Base-by-base conservation (phyloP, 2,329 filamentous ascomycete species). In the Scytalidium sp. region DNA sequence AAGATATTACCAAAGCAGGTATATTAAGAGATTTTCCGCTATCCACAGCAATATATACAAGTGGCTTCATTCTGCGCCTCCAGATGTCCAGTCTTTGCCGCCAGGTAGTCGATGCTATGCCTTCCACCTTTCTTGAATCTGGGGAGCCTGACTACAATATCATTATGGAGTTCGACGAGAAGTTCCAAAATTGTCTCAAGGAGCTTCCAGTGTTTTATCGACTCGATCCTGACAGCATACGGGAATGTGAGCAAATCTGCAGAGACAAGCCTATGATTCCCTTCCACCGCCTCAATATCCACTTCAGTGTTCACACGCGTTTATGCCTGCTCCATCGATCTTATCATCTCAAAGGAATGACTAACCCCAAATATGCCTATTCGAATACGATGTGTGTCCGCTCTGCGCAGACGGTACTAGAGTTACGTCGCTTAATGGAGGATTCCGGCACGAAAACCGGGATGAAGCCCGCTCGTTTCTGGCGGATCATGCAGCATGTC, bases 301-400 rank as follows among this genome's bases (percentile, higher is more conserved):
- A 53, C 41, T 41, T 53, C 19, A 42, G 49, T 15, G 17, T 47
- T n/a, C 41, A 52, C 22, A 52, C 42, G 4, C 47, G 50, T 11
- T 32, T 53, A 17, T 50, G 50, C 36, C 48, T 36, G 19, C 48
- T 53, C 11, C 50, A 53, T 39, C 42, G 49, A 41, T 42, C 42
- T 8, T 53, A 46, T 27, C 44, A 43, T 27, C 36, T 53, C 32
- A 19, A 42, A 20, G 48, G 49, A 13, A 22, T 32, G 36, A 47
- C 36, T 13, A 42, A 53, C 21, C 23, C 48, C 19, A 41, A 36
- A 41, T 53, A 53, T 23, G 7, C 50, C 13, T 51, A 50, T 25
- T 50, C 47, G 23, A 48, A 43, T 22, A 47, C 23, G 17, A 45
- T 43, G 32, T 53, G 48, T 25, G 21, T 53, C 23, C 25, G 22